phyloP scores from a whole-genome alignment of 495 filamentous ascomycete genomes.

The Xylaria grammica region DNA sequence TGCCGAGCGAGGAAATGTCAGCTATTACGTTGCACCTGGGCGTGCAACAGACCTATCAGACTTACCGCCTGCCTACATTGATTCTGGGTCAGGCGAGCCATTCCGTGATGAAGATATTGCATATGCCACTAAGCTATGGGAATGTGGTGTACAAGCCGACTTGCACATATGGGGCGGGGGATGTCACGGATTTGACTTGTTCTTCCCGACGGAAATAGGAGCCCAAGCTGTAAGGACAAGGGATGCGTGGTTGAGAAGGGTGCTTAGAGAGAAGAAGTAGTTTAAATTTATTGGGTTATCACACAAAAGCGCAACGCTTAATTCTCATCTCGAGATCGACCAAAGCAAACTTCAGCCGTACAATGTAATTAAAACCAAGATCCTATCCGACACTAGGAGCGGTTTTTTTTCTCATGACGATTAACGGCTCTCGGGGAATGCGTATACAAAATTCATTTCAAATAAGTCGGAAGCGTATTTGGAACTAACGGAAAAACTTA shows the following conservation, averaged over 20 bases:
- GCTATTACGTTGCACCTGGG: conserved; percentile 4
- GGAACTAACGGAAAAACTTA: too few relatives aligned
- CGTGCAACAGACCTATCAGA: conserved; percentile 14
- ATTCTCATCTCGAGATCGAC: too few relatives aligned
- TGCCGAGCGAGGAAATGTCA: not conserved
- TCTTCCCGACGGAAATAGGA: conserved; percentile 17
- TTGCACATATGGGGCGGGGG: conserved; percentile 45
- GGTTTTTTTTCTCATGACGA: too few relatives aligned
- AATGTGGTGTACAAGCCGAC: conserved; percentile 37
- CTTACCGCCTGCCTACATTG: conserved; percentile 24
- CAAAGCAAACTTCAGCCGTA: too few relatives aligned
- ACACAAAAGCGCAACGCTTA: too few relatives aligned
- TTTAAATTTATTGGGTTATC: not conserved
- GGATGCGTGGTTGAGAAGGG: not conserved
- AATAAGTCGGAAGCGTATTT: too few relatives aligned
- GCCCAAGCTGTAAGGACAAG: not conserved
- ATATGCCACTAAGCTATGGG: conserved; percentile 38
- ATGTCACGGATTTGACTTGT: conserved; percentile 43
- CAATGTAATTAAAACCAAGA: too few relatives aligned
- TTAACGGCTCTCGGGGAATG: too few relatives aligned
- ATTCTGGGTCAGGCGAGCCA: conserved; percentile 23
- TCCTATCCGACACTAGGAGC: too few relatives aligned
- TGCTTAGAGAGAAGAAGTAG: not conserved
- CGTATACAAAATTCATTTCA: too few relatives aligned
- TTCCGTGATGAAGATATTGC: conserved; percentile 41